Evolutionary conservation across 176 grass and related monocot species (phyloP), one percentile per base, ranked within the genome.

Genomic region (Oryza glumipatula): DNA sequence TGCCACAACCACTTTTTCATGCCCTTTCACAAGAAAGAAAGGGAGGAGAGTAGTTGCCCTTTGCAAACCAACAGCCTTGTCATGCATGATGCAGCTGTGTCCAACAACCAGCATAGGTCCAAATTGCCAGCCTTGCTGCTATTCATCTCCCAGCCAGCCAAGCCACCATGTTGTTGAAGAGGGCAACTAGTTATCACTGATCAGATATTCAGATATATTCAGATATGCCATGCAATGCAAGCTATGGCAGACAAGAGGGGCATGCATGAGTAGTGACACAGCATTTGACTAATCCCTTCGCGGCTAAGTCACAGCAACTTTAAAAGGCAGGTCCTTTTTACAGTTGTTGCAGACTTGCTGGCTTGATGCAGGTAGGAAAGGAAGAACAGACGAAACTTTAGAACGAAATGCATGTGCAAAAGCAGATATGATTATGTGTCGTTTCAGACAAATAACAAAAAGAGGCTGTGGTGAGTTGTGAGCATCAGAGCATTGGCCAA

Each of bases 61-160:
- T 81, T 72, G 80, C 38, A 70, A 74, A 51, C 51, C 54, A 58
- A 58, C 54, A 54, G 23, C 49, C 14, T 61, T 10, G 39, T 63
- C 81, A 21, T 49, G 65, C 70, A 21, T 58, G 54, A 58, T 58
- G 19, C 54, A 58, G 54, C 17, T 76, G 74, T 82, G 83, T 79
- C 83, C 58, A 47, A 11, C 84, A 21, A 22, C 47, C 84, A 51
- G 78, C 73, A 86, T 86, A 73, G 79, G 60, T 73, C 88, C 67
- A 90, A 78, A 41, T 22, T 12, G 88, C 84, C 88, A 90, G 88
- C 88, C 88, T 77, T 82, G 71, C 51, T 45, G 70, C 69, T 23
- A 10, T 21, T 65, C 78, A 58, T 52, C 76, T 52, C 76, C 11
- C 81, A 30, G 24, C 67, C 61, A 44, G 54, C 22, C 22, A 3